A percentile compares a stretch with the other conserved stretches of the same genome.
phyloP scores from a whole-genome alignment of 257 asterid species.

The Buddleja alternifolia region DNA sequence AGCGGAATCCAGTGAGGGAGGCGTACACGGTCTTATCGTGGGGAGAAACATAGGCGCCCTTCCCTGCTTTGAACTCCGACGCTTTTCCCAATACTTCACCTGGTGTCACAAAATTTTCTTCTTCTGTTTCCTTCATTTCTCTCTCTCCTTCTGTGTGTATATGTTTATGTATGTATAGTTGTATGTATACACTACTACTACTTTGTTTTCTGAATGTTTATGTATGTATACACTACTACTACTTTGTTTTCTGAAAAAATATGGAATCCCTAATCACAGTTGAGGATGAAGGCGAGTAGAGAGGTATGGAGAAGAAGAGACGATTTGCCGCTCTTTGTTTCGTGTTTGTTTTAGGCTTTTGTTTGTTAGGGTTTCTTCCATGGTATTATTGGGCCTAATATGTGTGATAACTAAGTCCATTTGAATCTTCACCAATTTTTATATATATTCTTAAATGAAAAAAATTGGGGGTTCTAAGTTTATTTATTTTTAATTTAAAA shows the following conservation, averaged over 20 bases:
- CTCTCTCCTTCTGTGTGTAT: background rate
- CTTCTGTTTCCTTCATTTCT: constrained; percentile 34
- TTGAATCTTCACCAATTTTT: background rate
- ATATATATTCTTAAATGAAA: no score
- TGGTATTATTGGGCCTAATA: constrained; percentile 26
- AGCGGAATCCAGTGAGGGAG: constrained; percentile 79
- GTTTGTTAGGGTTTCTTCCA: constrained; percentile 3
- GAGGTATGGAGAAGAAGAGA: background rate
- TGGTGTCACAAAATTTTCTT: constrained; percentile 64
- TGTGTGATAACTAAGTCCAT: background rate
- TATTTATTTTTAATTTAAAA: no score
- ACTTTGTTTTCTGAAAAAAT: background rate
- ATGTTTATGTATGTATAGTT: background rate
- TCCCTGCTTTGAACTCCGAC: constrained; percentile 69
- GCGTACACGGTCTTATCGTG: constrained; percentile 62
- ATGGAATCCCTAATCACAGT: constrained; percentile 11
- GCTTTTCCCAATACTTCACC: constrained; percentile 84
- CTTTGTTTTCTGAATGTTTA: no score
- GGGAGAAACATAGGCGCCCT: constrained; percentile 71
- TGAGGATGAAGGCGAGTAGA: constrained; percentile 6
- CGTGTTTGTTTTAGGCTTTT: background rate
- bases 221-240: background rate
- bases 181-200: no score
- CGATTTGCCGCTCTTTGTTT: constrained; percentile 29
- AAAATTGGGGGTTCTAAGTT: no score